phyloP scores from a whole-genome alignment of 164 flowering plant species.

The Vitis vinifera region DNA sequence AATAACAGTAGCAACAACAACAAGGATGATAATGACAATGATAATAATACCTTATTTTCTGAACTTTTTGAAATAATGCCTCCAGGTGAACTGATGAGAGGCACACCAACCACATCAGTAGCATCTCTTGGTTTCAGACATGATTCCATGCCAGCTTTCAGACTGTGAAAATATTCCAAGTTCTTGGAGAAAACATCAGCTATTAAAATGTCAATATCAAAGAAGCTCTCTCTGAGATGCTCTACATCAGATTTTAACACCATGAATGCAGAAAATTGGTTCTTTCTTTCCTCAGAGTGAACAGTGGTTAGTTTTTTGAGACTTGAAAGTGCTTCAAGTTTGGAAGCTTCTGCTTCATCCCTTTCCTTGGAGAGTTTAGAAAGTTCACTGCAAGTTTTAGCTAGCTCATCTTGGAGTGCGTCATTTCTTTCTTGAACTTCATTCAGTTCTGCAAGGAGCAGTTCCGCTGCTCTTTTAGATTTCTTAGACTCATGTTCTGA shows the following conservation, averaged over 20 bases:
- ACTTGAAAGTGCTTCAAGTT: constrained; percentile 57
- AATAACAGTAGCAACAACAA: not conserved
- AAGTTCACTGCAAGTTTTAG: constrained; percentile 40
- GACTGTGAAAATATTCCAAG: constrained; percentile 44
- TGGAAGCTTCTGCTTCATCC: constrained; percentile 62
- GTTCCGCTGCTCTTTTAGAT: constrained; percentile 82
- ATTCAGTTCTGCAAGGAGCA: constrained; percentile 85
- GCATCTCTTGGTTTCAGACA: constrained; percentile 34
- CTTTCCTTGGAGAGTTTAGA: constrained; percentile 50
- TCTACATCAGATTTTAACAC: constrained; percentile 41
- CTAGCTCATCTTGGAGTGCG: constrained; percentile 78
- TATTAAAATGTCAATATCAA: constrained; percentile 34
- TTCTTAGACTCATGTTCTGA: constrained; percentile 74
- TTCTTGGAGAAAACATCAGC: constrained; percentile 49
- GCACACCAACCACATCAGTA: constrained; percentile 14
- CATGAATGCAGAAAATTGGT: constrained; percentile 37
- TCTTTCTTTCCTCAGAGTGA: constrained; percentile 42
- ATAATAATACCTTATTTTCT: constrained; percentile 42
- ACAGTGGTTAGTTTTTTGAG: constrained; percentile 39
- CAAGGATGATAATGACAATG: too few relatives aligned
- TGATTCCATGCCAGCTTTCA: constrained; percentile 45
- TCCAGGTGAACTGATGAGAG: constrained; percentile 22
- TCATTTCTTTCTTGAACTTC: constrained; percentile 97
- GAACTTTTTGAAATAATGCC: constrained; percentile 24
- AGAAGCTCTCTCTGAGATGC: constrained; percentile 42